Percentiles rank a stretch among this genome's conserved stretches.
Conservation (phyloP, 768 basidiomycete species). For the Leucogyrophana mollusca region DNA sequence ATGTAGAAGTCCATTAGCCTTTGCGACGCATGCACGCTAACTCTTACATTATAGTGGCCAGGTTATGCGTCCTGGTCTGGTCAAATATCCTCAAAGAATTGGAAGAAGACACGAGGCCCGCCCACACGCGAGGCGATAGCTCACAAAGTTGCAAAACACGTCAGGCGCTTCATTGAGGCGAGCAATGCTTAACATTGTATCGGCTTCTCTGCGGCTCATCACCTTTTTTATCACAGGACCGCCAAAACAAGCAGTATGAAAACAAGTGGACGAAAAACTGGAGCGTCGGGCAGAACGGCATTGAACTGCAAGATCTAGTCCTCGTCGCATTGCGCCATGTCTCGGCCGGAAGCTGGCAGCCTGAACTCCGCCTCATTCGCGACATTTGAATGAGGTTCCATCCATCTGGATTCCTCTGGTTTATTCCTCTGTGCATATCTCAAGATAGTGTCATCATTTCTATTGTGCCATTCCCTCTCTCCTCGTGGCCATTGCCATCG, state of each 20-base stretch:
- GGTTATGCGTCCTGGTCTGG: conserved; percentile 73
- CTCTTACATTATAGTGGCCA: conserved; percentile 57
- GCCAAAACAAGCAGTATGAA: not conserved
- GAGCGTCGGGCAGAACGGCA: conserved; percentile 23
- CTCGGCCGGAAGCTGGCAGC: conserved; percentile 80
- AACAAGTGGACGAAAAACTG: too few relatives aligned
- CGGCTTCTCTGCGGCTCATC: not conserved
- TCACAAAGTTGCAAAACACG: conserved; percentile 70
- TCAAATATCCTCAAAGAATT: conserved; percentile 77
- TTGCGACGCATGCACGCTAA: conserved; percentile 8
- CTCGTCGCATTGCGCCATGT: conserved; percentile 78
- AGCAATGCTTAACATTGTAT: not conserved
- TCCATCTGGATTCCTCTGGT: not conserved
- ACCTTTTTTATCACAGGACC: not conserved
- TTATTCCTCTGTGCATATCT: not conserved
- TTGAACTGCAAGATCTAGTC: conserved; percentile 31
- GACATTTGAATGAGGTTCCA: too few relatives aligned
- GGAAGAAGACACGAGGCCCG: conserved; percentile 69
- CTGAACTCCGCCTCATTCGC: conserved; percentile 52
- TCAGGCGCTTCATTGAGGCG: conserved; percentile 65
- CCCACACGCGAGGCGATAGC: conserved; percentile 73
- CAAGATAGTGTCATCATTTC: not conserved
- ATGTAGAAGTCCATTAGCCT: conserved; percentile 16
- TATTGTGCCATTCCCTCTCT: too few relatives aligned
- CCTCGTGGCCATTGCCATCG: too few relatives aligned